Percentiles rank a stretch among this genome's conserved stretches.
phyloP scores from a whole-genome alignment of 106 monocot species.

The Amphibolis antarctica region DNA sequence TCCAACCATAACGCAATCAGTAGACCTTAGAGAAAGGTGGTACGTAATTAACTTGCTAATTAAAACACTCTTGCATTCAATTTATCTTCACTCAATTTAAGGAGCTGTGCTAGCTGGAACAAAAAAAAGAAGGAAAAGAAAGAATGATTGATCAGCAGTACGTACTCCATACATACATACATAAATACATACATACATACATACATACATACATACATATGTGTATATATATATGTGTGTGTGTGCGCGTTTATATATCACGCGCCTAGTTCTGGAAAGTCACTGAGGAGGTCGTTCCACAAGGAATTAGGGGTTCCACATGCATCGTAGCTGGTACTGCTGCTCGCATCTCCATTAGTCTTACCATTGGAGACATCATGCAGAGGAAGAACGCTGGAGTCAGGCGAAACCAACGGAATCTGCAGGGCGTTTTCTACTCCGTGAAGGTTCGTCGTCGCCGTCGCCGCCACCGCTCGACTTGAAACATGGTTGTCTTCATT shows the following conservation, averaged over 20 bases:
- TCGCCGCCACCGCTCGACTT: not conserved
- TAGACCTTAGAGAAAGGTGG: too few relatives aligned
- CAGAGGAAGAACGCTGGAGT: slow-evolving; percentile 3
- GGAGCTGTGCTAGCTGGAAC: not conserved
- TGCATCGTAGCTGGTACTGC: not conserved
- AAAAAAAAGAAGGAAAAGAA: not conserved
- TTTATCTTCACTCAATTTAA: not conserved
- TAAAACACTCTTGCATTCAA: not conserved
- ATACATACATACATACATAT: too few relatives aligned
- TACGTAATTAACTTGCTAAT: too few relatives aligned
- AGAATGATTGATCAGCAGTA: not conserved
- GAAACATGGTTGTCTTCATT: not conserved
- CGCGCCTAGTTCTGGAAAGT: not conserved
- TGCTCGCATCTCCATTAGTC: not conserved
- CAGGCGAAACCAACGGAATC: not conserved
- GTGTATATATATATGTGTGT: too few relatives aligned
- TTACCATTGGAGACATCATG: slow-evolving; percentile 3
- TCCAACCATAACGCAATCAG: too few relatives aligned
- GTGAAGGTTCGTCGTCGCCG: not conserved
- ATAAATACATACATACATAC: too few relatives aligned
- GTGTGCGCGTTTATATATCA: too few relatives aligned
- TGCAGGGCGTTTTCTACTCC: not conserved
- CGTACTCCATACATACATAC: too few relatives aligned
- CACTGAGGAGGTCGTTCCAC: slow-evolving; percentile 2
- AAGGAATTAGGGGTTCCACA: slow-evolving; percentile 2